Evolutionary conservation across 768 basidiomycete species (phyloP).

Genomic region (Zangia roseola): DNA sequence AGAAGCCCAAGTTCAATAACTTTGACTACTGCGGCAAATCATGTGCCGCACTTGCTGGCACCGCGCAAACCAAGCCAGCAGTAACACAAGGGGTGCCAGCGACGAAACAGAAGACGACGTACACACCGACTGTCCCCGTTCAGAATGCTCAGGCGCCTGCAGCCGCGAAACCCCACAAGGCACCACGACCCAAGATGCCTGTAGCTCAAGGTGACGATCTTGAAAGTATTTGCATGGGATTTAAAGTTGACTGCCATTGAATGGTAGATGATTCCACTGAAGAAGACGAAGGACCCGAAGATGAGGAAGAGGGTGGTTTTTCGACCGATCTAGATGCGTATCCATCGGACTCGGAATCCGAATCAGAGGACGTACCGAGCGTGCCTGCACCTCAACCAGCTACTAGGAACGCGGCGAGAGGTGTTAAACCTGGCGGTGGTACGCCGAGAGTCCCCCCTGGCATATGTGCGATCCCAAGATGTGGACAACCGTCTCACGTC

Average conservation of each 20-base stretch:
- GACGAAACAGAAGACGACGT: slow-evolving; percentile 21
- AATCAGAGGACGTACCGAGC: slow-evolving; percentile 23
- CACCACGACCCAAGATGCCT: slow-evolving; percentile 11
- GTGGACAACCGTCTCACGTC: slow-evolving; percentile 54
- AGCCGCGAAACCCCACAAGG: slow-evolving; percentile 15
- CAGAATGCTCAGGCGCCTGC: slow-evolving; percentile 2
- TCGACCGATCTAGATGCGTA: slow-evolving; percentile 33
- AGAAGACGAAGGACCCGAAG: slow-evolving; percentile 25
- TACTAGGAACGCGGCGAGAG: slow-evolving; percentile 6
- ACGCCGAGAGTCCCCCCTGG: slow-evolving; percentile 25
- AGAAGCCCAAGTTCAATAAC: slow-evolving; percentile 58
- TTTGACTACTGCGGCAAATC: slow-evolving; percentile 66
- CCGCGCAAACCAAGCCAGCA: slow-evolving; percentile 19
- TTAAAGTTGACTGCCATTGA: slow-evolving; percentile 11
- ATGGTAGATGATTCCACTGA: slow-evolving; percentile 24
- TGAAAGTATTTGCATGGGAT: slow-evolving; percentile 4
- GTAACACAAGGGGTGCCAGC: slow-evolving; percentile 10
- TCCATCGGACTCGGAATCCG: slow-evolving; percentile 29
- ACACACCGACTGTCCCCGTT: slow-evolving; percentile 7
- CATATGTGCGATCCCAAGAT: slow-evolving; percentile 55
- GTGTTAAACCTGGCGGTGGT: slow-evolving; percentile 11
- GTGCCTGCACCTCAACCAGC: slow-evolving; percentile 7
- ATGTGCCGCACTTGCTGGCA: slow-evolving; percentile 51
- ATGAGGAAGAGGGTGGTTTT: slow-evolving; percentile 19
- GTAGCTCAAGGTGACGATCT: slow-evolving; percentile 22